Evolutionary conservation across 140 eudicot genomes (phyloP).

Genomic region (Erigeron philadelphicus): DNA sequence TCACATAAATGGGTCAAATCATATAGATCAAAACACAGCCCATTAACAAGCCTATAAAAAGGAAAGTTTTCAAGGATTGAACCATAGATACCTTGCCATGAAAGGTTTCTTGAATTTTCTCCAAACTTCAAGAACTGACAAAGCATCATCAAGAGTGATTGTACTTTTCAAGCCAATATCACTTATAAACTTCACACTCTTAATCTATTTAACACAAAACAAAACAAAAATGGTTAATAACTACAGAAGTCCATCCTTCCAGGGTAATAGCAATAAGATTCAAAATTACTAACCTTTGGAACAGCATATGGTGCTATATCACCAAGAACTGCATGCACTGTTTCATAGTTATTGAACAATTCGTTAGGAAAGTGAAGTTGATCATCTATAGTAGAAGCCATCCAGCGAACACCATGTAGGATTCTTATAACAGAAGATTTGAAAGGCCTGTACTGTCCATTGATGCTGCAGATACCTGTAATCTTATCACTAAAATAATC

Average conservation of each 20-base stretch:
- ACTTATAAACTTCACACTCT: constrained; percentile 48
- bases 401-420: constrained; percentile 54
- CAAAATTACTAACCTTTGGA: constrained; percentile 89
- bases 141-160: constrained; percentile 62
- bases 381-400: constrained; percentile 57
- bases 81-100: constrained; percentile 39
- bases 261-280: no score
- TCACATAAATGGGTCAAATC: no score
- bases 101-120: constrained; percentile 51
- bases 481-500: constrained; percentile 55
- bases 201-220: no score
- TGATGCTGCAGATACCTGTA: constrained; percentile 40
- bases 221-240: no score
- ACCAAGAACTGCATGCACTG: constrained; percentile 71
- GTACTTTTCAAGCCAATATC: constrained; percentile 68
- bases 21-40: no score
- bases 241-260: no score
- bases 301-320: constrained; percentile 63
- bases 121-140: constrained; percentile 62
- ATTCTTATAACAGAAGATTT: constrained; percentile 48
- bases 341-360: constrained; percentile 63
- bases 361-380: constrained; percentile 69
- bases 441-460: constrained; percentile 40
- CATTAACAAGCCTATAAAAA: no score
- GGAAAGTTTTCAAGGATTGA: no score